Base-by-base conservation (phyloP, 805 yeast species). In the Kuraishia hungarica region DNA sequence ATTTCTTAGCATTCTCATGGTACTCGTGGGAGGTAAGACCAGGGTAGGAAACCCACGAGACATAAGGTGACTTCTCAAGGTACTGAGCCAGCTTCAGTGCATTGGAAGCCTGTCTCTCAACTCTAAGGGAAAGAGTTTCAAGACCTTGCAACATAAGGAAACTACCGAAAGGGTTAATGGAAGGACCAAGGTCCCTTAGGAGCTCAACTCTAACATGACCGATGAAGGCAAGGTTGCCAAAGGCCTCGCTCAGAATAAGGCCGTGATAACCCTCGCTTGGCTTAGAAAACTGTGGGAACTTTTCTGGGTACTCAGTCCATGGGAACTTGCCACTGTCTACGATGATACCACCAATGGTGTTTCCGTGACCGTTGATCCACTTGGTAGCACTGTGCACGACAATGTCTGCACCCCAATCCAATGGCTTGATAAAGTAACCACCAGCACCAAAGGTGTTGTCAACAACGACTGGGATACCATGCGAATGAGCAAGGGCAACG, bases 391-490 rank as follows among this genome's bases (percentile, higher is more conserved):
- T 91, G 71, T 92, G 97, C 21, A 87, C 87, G 39, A 93, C 87
- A 61, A 92, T 86, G 69, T 92, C 97, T 51, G 90, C 97, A 61
- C 97, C 97, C 65, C 81, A 87, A 59, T 87, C 87, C 61, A 92
- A 72, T 59, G 98, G 98, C 61, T 80, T 83, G 57, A 89, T 81
- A 64, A 88, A 81, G 76, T 73, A 91, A 52, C 97, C 97, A 72
- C 96, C 97, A 50, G 97, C 97, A 67, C 97, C 98, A 64, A 92
- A 92, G 20, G 98, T 92, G 82, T 92, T 92, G 73, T 92, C 98
- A 51, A 88, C 97, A 53, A 92, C 93, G 51, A 93, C 83, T 53
- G 97, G 96, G 52, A 91, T 77, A 58, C 97, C 97, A 61, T 87
- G 79, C 57, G 85, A 82, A 71, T 90, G 97, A 54, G 96, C 96